These are phyloP conservation scores for Clitopilus hobsonii DNA, from an alignment of 768 basidiomycete species.

Conservation along the genomic window DNA sequence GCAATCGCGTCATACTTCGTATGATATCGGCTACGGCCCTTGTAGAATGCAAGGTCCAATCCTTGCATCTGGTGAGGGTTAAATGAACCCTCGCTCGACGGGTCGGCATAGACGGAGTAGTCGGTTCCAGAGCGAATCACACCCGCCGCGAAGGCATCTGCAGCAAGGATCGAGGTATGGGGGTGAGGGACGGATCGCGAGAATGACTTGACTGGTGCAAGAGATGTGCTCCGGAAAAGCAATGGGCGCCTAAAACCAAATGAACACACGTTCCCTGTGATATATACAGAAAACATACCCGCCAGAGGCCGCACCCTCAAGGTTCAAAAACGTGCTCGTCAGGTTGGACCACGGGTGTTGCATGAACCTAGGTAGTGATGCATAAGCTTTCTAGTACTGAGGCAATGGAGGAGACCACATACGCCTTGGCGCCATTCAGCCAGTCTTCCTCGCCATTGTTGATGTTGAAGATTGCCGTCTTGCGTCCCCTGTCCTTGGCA, in stretches of 20 bases:
- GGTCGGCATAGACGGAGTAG: constrained; percentile 54
- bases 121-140: constrained; percentile 70
- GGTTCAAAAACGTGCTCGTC: constrained; percentile 67
- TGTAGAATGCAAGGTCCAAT: constrained; percentile 78
- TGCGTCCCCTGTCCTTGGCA: constrained; percentile 13
- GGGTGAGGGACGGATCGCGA: constrained; percentile 51
- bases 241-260: constrained; percentile 54
- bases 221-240: constrained; percentile 68
- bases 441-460: constrained; percentile 86
- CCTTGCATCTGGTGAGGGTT: constrained; percentile 46
- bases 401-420: constrained; percentile 6
- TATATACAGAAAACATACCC: constrained; percentile 40
- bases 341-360: constrained; percentile 73
- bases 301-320: constrained; percentile 79
- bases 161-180: constrained; percentile 65
- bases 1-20: constrained; percentile 69
- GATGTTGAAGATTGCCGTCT: constrained; percentile 76
- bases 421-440: constrained; percentile 70
- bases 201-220: constrained; percentile 53
- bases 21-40: constrained; percentile 70
- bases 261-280: constrained; percentile 2
- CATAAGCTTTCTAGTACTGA: neutral
- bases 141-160: constrained; percentile 66
- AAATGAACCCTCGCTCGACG: neutral
- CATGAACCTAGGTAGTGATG: constrained; percentile 45